Conservation (phyloP, 306 rosid species). For the Begonia fuchsioides region DNA sequence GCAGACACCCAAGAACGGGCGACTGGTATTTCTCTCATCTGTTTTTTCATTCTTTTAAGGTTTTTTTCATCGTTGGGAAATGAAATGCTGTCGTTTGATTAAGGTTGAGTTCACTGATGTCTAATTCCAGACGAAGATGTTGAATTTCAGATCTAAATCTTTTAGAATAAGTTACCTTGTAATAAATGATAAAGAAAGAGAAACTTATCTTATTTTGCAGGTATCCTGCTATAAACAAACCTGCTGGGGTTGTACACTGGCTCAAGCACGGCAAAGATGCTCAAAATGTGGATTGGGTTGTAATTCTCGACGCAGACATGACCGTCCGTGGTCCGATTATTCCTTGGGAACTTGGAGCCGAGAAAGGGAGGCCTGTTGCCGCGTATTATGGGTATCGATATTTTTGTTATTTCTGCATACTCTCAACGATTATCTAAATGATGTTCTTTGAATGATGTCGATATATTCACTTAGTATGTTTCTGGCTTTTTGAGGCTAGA, state of each 20-base stretch:
- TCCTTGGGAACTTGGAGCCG: conserved; percentile 99
- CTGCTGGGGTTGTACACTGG: conserved; percentile 97
- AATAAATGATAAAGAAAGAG: too few species aligned
- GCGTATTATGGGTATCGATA: conserved; percentile 74
- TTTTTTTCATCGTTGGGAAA: background rate
- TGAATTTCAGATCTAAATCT: too few species aligned
- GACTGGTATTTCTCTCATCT: conserved; percentile 42
- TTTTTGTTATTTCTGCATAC: background rate
- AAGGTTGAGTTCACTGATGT: too few species aligned
- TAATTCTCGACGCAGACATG: conserved; percentile 96
- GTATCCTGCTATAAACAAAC: conserved; percentile 99
- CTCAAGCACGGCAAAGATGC: conserved; percentile 88
- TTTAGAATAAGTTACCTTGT: too few species aligned
- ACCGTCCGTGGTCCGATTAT: conserved; percentile 81
- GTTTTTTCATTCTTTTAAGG: background rate
- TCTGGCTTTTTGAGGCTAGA: too few species aligned
- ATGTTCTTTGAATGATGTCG: too few species aligned
- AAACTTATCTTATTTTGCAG: conserved; percentile 27
- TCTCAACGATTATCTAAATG: too few species aligned
- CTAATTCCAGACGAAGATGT: too few species aligned
- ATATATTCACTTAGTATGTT: too few species aligned
- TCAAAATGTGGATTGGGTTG: conserved; percentile 87
- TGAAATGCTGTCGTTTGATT: background rate
- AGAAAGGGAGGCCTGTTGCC: conserved; percentile 90
- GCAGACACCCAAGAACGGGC: conserved; percentile 93